Base-by-base conservation (phyloP, 2,329 filamentous ascomycete genomes). In the Alternaria arborescens region DNA sequence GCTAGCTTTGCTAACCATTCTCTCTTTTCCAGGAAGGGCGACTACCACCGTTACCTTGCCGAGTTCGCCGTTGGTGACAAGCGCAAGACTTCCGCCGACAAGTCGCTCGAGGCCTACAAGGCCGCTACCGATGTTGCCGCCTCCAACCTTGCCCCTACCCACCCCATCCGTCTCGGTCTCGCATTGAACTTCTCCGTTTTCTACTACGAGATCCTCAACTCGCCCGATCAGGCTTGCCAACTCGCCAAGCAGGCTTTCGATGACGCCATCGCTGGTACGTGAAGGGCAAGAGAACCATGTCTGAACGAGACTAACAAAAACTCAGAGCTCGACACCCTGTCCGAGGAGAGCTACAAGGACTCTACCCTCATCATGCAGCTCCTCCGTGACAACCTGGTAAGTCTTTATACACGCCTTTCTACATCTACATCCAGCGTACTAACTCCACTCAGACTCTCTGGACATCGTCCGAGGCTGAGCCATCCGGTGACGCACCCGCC, bases 151-250 rank as follows among this genome's bases (percentile, higher is more conserved):
- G 90, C 93, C 66, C 93, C 93, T 66, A 97, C 93, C 60, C 93
- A 97, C 87, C 93, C 93, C 78, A 97, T 96, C 83, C 92, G 93
- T 78, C 91, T 97, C 69, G 93, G 93, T 80, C 89, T 97, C 70
- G 93, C 93, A 75, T 87, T 97, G 71, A 97, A 97, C 90, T 96
- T 96, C 87, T 97, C 94, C 70, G 94, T 97, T 78, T 98, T 97
- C 88, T 98, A 98, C 90, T 99, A 99, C 83, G 92, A 99, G 89
- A 99, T 98, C 81, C 87, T 98, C 78, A 99, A 98, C 87, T 93
- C 94, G 43, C 94, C 94, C 68, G 95, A 98, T 82, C 94, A 96
- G 85, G 94, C 94, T 79, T 97, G 94, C 90, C 94, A 97, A 82
- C 89, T 97, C 73, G 94, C 93, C 82, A 97, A 97, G 89, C 92